Percentiles rank a stretch among this genome's conserved stretches.
phyloP scores from a whole-genome alignment of 148 eudicot species.

The Polygonum maritimum region DNA sequence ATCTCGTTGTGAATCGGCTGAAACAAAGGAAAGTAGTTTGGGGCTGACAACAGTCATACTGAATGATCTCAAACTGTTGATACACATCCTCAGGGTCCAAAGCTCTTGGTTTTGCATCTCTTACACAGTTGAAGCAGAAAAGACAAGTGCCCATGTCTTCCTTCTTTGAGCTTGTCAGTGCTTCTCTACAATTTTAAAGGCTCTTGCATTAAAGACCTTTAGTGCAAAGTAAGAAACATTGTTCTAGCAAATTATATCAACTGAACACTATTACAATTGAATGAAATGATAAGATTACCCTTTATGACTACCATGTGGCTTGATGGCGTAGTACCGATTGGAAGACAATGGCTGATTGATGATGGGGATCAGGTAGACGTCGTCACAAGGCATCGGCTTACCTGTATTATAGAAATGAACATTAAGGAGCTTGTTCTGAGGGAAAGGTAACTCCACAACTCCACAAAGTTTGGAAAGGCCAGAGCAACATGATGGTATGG shows the following conservation, averaged over 20 bases:
- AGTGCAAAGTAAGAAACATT: no score
- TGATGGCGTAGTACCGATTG: constrained; percentile 27
- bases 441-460: constrained; percentile 24
- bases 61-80: constrained; percentile 50
- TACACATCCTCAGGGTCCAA: constrained; percentile 41
- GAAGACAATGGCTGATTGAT: constrained; percentile 25
- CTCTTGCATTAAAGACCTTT: no score
- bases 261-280: background rate
- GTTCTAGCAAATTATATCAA: background rate
- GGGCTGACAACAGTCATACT: background rate
- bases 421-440: constrained; percentile 29
- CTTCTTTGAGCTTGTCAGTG: constrained; percentile 29
- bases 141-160: constrained; percentile 34
- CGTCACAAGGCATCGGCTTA: no score
- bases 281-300: constrained; percentile 17
- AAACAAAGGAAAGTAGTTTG: constrained; percentile 9
- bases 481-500: constrained; percentile 8
- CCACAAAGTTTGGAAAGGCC: constrained; percentile 19
- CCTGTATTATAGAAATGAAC: no score
- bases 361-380: constrained; percentile 28
- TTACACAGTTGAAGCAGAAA: constrained; percentile 28
- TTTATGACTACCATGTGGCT: constrained; percentile 23
- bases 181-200: constrained; percentile 18
- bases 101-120: constrained; percentile 44
- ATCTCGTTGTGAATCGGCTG: constrained; percentile 27